Evolutionary conservation across 2,329 filamentous ascomycete species (phyloP).

Genomic region (Tympanopsis confertula): DNA sequence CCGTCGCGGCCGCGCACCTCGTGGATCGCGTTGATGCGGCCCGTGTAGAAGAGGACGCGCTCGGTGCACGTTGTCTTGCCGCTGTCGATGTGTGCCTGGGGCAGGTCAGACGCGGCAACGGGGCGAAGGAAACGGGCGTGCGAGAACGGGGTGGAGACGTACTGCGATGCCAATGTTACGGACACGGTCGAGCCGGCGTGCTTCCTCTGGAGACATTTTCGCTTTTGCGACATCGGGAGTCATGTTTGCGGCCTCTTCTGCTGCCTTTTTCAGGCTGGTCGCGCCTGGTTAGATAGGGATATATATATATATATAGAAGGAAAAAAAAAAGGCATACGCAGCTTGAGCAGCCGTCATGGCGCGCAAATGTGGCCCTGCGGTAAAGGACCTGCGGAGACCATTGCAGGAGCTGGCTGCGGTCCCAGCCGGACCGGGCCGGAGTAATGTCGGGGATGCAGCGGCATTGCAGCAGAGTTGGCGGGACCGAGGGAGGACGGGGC

Average conservation of each 20-base stretch:
- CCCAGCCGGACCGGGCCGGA: no score
- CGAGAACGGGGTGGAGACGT: slow-evolving; percentile 20
- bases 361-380: not conserved
- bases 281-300: not conserved
- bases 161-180: slow-evolving; percentile 97
- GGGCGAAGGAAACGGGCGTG: slow-evolving; percentile 5
- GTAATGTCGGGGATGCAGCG: no score
- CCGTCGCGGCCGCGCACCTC: slow-evolving; percentile 91
- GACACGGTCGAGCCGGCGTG: slow-evolving; percentile 64
- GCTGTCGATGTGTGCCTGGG: slow-evolving; percentile 88
- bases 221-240: slow-evolving; percentile 55
- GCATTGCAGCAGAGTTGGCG: no score
- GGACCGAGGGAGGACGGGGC: no score
- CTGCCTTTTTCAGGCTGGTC: not conserved
- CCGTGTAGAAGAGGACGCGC: slow-evolving; percentile 94
- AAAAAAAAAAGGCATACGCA: not conserved
- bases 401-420: no score
- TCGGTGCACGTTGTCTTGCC: slow-evolving; percentile 96
- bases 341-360: not conserved
- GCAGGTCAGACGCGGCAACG: not conserved
- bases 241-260: slow-evolving; percentile 12
- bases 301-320: not conserved
- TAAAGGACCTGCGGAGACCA: not conserved
- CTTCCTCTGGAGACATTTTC: slow-evolving; percentile 72
- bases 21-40: slow-evolving; percentile 91